These are phyloP conservation scores for Taphrina pruni DNA, from an alignment of 1,139 yeast species.

Conservation along the genomic window DNA sequence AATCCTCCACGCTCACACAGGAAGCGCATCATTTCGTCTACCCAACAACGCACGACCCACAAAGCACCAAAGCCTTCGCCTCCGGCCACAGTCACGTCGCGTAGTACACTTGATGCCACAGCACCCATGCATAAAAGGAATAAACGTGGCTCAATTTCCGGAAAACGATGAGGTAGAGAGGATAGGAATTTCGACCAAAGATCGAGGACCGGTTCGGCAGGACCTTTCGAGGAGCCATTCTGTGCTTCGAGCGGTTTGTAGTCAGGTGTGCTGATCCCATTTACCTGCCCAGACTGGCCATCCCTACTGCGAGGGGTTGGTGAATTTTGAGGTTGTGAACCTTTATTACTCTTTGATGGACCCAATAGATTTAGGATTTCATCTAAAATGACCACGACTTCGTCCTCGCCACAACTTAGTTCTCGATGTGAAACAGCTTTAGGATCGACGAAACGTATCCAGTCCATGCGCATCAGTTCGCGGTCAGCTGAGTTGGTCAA, in stretches of 20 bases:
- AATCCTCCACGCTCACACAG: conserved; percentile 73
- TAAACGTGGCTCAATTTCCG: conserved; percentile 61
- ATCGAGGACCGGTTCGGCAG: conserved; percentile 46
- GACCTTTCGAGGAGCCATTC: conserved; percentile 9
- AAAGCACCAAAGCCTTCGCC: conserved; percentile 73
- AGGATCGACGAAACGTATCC: conserved; percentile 62
- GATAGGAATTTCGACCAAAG: conserved; percentile 56
- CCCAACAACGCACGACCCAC: conserved; percentile 82
- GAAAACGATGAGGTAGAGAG: conserved; percentile 58
- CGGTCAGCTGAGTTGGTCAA: conserved; percentile 59
- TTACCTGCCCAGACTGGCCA: conserved; percentile 14
- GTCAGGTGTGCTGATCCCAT: conserved; percentile 20
- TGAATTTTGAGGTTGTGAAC: conserved; percentile 7
- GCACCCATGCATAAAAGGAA: conserved; percentile 64
- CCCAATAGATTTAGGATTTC: conserved; percentile 38
- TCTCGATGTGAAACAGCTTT: conserved; percentile 61
- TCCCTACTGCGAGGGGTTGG: conserved; percentile 11
- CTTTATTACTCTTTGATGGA: conserved; percentile 21
- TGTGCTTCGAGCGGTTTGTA: conserved; percentile 12
- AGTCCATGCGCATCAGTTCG: conserved; percentile 63
- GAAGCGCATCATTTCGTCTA: conserved; percentile 75
- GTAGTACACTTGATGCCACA: conserved; percentile 65
- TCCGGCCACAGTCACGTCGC: conserved; percentile 66
- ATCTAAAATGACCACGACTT: conserved; percentile 37
- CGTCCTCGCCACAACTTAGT: conserved; percentile 58